Evolutionary conservation across 345 rosid genomes (phyloP).

Genomic region (Eucalyptus erythrocorys): DNA sequence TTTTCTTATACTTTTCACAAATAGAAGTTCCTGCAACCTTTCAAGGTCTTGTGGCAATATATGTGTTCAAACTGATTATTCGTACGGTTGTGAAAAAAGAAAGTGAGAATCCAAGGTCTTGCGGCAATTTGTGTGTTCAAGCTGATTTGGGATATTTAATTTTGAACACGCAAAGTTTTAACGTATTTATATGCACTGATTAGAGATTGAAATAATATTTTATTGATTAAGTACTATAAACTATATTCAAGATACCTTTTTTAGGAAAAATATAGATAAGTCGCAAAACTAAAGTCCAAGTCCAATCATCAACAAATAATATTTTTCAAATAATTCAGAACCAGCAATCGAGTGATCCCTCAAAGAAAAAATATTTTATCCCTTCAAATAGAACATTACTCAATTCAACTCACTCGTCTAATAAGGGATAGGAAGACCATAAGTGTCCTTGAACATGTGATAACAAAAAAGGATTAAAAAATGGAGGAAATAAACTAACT

Average conservation of each 20-base stretch:
- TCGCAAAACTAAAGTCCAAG: background rate
- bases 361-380: background rate
- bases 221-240: background rate
- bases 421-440: background rate
- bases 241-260: too few relatives aligned
- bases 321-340: too few relatives aligned
- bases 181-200: background rate
- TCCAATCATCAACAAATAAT: background rate
- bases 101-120: background rate
- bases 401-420: background rate
- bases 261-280: background rate
- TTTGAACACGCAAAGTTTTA: background rate
- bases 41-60: background rate
- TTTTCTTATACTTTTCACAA: background rate
- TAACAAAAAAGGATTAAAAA: background rate
- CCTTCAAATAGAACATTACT: background rate
- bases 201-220: background rate
- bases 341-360: background rate
- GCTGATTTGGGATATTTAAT: background rate
- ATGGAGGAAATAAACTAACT: background rate
- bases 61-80: background rate
- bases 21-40: background rate
- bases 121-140: background rate
- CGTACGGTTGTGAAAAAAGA: background rate
- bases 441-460: background rate